These are phyloP conservation scores for Hanseniaspora occidentalis DNA, from an alignment of 805 yeast genomes.

Conservation along the genomic window DNA sequence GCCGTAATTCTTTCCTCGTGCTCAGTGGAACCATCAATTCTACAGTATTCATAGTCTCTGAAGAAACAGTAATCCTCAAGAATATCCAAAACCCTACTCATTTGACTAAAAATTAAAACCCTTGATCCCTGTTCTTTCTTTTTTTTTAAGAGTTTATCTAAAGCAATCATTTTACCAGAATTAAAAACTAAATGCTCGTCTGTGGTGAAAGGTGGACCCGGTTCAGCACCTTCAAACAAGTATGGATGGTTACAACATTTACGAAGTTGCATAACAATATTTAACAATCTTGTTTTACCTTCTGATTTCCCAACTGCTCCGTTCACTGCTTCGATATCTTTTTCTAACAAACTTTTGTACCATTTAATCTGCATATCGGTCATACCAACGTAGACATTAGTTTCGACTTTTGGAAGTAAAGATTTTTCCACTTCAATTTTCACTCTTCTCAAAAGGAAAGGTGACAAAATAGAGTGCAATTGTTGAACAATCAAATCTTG, in stretches of 20 bases:
- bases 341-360: constrained; percentile 81
- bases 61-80: constrained; percentile 84
- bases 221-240: constrained; percentile 97
- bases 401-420: constrained; percentile 78
- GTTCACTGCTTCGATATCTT: constrained; percentile 91
- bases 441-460: constrained; percentile 79
- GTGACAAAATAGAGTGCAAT: constrained; percentile 75
- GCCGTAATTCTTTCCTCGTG: constrained; percentile 90
- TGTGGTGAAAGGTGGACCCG: constrained; percentile 94
- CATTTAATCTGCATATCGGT: constrained; percentile 88
- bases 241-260: constrained; percentile 97
- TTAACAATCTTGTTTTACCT: constrained; percentile 78
- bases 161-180: constrained; percentile 80
- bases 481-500: constrained; percentile 83
- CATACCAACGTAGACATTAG: constrained; percentile 87
- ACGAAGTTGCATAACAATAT: constrained; percentile 92
- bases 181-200: constrained; percentile 89
- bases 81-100: constrained; percentile 83
- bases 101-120: constrained; percentile 84
- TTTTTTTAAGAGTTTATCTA: constrained; percentile 70
- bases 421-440: constrained; percentile 91
- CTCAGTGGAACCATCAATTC: constrained; percentile 88
- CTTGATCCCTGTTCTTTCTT: constrained; percentile 70
- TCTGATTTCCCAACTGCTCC: constrained; percentile 93
- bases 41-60: constrained; percentile 73